Evolutionary conservation across 345 rosid species (phyloP), one percentile per base, ranked within the genome.

Genomic region (Bruguiera parviflora): DNA sequence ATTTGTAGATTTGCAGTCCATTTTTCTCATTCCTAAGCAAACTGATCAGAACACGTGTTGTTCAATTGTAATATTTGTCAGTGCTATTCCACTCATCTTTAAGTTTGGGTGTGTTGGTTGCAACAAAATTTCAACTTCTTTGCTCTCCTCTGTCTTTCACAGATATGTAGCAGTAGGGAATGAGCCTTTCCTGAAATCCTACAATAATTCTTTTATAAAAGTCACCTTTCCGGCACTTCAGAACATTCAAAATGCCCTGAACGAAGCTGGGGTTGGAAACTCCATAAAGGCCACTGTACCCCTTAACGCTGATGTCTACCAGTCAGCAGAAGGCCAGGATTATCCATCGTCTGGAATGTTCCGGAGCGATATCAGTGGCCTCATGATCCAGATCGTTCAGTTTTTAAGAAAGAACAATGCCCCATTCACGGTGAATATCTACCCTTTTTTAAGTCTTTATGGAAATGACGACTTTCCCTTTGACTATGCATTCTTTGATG

Each of bases 111-210:
- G 18, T 29, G 35, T 63, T 29, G n/a, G 22, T 18, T 49, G 28
- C 39, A 63, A 31, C 39, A 37, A 27, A 32, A 33, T 8, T 28
- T 52, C 13, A n/a, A 3, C 8, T 61, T 6, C 13, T n/a, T 29
- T 8, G 43, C 43, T 24, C 3, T 58, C 28, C 27, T 8, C 8
- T 60, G 59, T 32, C 3, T 58, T 47, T 53, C 39, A 8, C 83
- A 94, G 97, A 74, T 91, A 86, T 51, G 96, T 93, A 0, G 97
- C 92, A 1, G 94, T 93, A 5, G 97, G 98, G 10, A 91, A 91
- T 46, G 97, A 91, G 65, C 98, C 97, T 22, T 94, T 94, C 67
- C 86, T 91, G 16, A 70, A 79, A 25, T 2, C 96, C 18, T 91
- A 89, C 73, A 91, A 91, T 24, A 86, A 84, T 20, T 66, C 95